Evolutionary conservation across 2,329 filamentous ascomycete genomes (phyloP).

Genomic region (Pseudogymnoascus sp.): DNA sequence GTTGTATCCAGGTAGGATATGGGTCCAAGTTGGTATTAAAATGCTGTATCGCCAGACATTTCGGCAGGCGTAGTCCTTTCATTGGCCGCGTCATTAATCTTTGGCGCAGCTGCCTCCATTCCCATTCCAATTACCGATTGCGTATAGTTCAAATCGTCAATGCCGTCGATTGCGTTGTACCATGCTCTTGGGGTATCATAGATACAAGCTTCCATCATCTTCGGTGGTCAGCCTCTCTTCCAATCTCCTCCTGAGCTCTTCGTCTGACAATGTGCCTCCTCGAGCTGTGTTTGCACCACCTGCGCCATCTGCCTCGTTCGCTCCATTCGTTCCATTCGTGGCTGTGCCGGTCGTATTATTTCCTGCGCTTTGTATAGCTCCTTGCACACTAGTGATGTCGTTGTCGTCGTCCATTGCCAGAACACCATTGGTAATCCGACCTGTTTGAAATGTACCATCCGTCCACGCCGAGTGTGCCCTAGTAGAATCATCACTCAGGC

Average conservation of each 20-base stretch:
- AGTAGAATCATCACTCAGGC: background rate
- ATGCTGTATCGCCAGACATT: background rate
- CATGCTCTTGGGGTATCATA: constrained; percentile 35
- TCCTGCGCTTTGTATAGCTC: background rate
- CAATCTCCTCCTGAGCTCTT: constrained; percentile 49
- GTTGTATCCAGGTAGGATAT: background rate
- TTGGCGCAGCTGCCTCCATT: background rate
- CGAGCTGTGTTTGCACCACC: background rate
- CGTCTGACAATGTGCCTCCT: constrained; percentile 47
- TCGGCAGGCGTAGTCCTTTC: background rate
- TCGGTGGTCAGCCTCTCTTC: constrained; percentile 46
- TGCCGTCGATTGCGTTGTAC: background rate
- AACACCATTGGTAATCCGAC: constrained; percentile 45
- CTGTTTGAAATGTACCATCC: constrained; percentile 57
- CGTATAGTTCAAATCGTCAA: background rate
- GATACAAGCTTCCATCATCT: constrained; percentile 53
- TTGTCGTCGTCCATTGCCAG: constrained; percentile 36
- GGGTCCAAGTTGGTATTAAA: background rate
- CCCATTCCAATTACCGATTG: background rate
- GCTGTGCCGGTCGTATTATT: constrained; percentile 6
- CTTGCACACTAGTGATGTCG: constrained; percentile 11
- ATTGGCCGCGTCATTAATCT: background rate
- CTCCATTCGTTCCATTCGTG: constrained; percentile 12
- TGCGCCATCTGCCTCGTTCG: background rate
- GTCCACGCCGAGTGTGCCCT: constrained; percentile 39